Evolutionary conservation across 164 flowering plant species (phyloP).

Genomic region (Stephania yunnanensis): DNA sequence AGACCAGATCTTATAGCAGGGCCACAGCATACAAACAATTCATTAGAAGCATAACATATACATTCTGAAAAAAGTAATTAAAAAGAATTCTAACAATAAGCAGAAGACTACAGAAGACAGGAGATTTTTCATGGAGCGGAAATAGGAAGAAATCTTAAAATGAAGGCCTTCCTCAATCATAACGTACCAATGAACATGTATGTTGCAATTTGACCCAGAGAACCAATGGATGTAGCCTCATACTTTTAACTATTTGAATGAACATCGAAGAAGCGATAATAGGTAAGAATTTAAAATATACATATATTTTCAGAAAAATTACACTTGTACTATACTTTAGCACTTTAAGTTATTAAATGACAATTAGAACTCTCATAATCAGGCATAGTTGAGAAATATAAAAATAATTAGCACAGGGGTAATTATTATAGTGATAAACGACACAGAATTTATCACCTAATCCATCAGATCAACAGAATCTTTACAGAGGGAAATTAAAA

Average conservation of each 20-base stretch:
- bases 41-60: not conserved
- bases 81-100: not conserved
- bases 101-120: not conserved
- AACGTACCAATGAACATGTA: not conserved
- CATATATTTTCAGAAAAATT: too few relatives aligned
- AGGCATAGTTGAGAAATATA: not conserved
- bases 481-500: not conserved
- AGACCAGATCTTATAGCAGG: not conserved
- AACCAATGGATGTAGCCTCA: too few relatives aligned
- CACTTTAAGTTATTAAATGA: not conserved
- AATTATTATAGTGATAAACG: not conserved
- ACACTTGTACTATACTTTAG: too few relatives aligned
- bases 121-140: not conserved
- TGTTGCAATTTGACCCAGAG: not conserved
- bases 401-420: not conserved
- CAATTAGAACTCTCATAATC: not conserved
- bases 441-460: not conserved
- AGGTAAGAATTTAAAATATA: too few relatives aligned
- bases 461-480: not conserved
- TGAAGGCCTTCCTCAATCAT: not conserved
- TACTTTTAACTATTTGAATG: too few relatives aligned
- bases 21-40: not conserved
- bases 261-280: too few relatives aligned
- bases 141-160: not conserved
- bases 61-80: not conserved